Evolutionary conservation across 805 yeast species (phyloP).

Genomic region (Pichia paraexigua): DNA sequence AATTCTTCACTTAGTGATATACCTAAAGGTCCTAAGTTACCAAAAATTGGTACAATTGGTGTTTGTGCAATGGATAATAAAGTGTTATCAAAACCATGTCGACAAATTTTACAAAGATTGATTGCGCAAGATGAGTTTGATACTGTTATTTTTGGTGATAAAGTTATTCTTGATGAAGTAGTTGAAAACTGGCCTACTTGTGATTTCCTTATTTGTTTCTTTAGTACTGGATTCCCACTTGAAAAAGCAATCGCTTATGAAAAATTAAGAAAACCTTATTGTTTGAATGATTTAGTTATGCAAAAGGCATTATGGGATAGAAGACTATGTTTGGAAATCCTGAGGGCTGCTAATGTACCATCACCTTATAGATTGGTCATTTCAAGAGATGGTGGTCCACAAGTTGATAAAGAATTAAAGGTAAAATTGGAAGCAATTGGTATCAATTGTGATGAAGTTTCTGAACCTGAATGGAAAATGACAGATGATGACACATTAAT

Average conservation of each 20-base stretch:
- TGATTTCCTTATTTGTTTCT: slow-evolving; percentile 87
- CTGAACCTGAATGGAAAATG: slow-evolving; percentile 83
- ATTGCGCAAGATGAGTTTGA: slow-evolving; percentile 94
- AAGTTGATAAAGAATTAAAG: slow-evolving; percentile 59
- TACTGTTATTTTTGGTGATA: slow-evolving; percentile 94
- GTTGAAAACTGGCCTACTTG: slow-evolving; percentile 99
- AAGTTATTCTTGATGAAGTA: slow-evolving; percentile 86
- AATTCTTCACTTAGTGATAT: slow-evolving; percentile 18
- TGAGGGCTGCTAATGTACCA: slow-evolving; percentile 78
- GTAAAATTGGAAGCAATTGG: slow-evolving; percentile 55
- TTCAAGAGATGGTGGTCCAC: slow-evolving; percentile 95
- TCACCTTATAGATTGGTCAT: slow-evolving; percentile 86
- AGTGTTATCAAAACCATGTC: slow-evolving; percentile 91
- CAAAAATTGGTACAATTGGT: slow-evolving; percentile 86
- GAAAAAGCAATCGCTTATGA: slow-evolving; percentile 92
- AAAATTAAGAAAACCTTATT: slow-evolving; percentile 79
- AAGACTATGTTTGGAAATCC: slow-evolving; percentile 69
- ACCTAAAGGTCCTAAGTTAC: slow-evolving; percentile 42
- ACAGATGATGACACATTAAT: slow-evolving; percentile 74
- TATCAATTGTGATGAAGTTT: slow-evolving; percentile 38
- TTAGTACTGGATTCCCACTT: slow-evolving; percentile 92
- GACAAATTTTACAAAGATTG: slow-evolving; percentile 79
- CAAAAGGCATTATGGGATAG: slow-evolving; percentile 98
- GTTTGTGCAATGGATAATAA: slow-evolving; percentile 99
- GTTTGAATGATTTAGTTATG: slow-evolving; percentile 80